Evolutionary conservation across 139 green algal species (phyloP).

Genomic region (Chlamydomonas sp.): DNA sequence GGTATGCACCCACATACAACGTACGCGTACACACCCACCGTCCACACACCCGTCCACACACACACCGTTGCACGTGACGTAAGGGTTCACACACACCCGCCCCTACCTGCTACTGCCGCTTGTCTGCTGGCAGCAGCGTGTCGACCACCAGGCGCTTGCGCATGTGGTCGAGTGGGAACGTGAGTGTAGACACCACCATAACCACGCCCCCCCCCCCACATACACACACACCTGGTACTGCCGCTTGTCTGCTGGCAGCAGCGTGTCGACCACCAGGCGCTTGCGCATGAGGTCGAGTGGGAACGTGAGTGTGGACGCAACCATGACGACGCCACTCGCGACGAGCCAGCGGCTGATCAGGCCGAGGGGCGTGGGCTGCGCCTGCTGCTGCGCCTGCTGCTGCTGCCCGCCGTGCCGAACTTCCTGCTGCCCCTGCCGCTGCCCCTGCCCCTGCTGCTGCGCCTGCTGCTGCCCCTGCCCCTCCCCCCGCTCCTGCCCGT

Average conservation of each 20-base stretch:
- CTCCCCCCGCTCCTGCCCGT: too few relatives aligned
- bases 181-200: background rate
- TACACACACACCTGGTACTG: too few relatives aligned
- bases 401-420: background rate
- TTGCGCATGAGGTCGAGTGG: background rate
- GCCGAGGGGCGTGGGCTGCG: background rate
- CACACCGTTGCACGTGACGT: too few relatives aligned
- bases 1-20: too few relatives aligned
- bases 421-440: background rate
- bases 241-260: background rate
- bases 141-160: background rate
- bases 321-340: background rate
- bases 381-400: background rate
- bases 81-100: too few relatives aligned
- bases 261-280: background rate
- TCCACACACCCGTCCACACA: too few relatives aligned
- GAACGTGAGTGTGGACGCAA: background rate
- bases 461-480: too few relatives aligned
- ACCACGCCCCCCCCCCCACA: too few relatives aligned
- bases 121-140: background rate
- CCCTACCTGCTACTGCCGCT: constrained; percentile 2
- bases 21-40: too few relatives aligned
- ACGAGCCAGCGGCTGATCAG: background rate
- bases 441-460: background rate
- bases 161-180: background rate